Evolutionary conservation across 768 basidiomycete species (phyloP).

Genomic region (Hirschioporus abietinus): DNA sequence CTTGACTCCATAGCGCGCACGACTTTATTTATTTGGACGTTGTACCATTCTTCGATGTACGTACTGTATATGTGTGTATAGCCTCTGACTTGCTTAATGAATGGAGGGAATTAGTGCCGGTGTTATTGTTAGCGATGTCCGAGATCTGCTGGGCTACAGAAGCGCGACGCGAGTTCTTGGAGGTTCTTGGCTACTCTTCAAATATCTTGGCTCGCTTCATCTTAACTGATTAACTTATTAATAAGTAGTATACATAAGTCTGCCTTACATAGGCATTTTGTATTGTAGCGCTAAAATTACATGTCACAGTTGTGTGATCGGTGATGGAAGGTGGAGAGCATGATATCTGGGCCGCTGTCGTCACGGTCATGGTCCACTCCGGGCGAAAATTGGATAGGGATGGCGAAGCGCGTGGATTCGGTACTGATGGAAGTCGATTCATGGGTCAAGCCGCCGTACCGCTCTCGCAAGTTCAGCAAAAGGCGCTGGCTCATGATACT

Average conservation of each 20-base stretch:
- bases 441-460: background rate
- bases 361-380: background rate
- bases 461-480: constrained; percentile 45
- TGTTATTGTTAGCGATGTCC: no score
- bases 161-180: no score
- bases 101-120: no score
- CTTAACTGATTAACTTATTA: background rate
- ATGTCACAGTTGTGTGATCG: background rate
- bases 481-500: constrained; percentile 54
- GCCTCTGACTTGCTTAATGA: no score
- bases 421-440: background rate
- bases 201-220: background rate
- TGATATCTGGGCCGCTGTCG: background rate
- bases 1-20: background rate
- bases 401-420: background rate
- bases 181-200: no score
- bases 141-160: no score
- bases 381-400: background rate
- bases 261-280: background rate
- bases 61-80: no score
- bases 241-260: background rate
- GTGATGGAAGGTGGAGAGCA: background rate
- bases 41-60: background rate
- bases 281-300: background rate
- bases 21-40: background rate